Evolutionary conservation across 768 basidiomycete species (phyloP).

Genomic region (Podaxis mareebaensis): DNA sequence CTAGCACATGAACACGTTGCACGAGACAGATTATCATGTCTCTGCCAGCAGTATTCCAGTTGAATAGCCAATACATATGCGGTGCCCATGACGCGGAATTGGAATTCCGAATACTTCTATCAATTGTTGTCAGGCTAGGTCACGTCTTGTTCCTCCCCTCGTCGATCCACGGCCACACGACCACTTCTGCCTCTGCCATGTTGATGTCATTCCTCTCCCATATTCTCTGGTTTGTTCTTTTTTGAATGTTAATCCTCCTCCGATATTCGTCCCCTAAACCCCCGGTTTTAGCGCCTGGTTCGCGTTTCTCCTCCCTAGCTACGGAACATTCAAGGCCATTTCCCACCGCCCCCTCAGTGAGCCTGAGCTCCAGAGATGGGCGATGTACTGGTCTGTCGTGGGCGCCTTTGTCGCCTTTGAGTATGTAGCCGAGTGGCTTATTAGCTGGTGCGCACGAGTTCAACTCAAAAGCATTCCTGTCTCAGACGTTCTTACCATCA

Average conservation of each 20-base stretch:
- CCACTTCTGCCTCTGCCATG: constrained; percentile 34
- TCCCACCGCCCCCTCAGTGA: constrained; percentile 51
- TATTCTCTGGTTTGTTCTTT: constrained; percentile 41
- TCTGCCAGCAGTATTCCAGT: too few relatives aligned
- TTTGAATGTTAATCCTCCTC: background rate
- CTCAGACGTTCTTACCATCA: constrained; percentile 13
- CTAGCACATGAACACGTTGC: constrained; percentile 1
- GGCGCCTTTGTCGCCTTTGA: constrained; percentile 63
- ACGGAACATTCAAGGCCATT: constrained; percentile 67
- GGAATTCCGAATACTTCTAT: background rate
- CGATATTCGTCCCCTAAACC: background rate
- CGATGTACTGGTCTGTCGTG: constrained; percentile 66
- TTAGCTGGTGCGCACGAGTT: constrained; percentile 56
- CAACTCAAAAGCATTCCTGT: background rate
- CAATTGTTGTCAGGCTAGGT: background rate
- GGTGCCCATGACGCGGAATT: background rate
- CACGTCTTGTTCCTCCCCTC: background rate
- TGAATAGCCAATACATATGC: background rate
- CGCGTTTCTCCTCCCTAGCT: constrained; percentile 64
- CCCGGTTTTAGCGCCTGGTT: constrained; percentile 61
- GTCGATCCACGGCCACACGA: constrained; percentile 10
- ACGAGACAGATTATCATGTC: background rate
- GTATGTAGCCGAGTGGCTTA: constrained; percentile 59
- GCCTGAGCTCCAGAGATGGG: constrained; percentile 54
- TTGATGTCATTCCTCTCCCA: constrained; percentile 51